Evolutionary conservation across 371 early-diverging fungal genomes (phyloP).

Genomic region (Synchytrium microbalum): DNA sequence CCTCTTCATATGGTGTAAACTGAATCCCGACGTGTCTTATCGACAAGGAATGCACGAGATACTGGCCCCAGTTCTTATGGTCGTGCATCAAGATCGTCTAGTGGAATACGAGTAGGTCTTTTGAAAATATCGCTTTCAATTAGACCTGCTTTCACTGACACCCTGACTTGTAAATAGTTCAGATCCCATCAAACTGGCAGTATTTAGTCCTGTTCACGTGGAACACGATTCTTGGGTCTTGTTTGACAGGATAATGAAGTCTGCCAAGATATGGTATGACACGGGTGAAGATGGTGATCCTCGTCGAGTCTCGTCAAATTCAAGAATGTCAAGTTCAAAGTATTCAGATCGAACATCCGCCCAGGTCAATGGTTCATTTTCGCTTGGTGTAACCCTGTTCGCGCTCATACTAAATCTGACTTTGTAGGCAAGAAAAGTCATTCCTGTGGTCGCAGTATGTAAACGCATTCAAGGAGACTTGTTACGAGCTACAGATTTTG

Average conservation of each 20-base stretch:
- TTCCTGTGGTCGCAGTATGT: constrained; percentile 69
- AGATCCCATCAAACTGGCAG: constrained; percentile 9
- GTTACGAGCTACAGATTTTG: constrained; percentile 58
- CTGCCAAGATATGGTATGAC: constrained; percentile 79
- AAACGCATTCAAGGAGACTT: constrained; percentile 62
- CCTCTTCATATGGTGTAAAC: constrained; percentile 84
- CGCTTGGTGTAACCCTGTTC: no score
- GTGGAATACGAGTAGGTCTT: constrained; percentile 2
- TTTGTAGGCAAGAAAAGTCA: constrained; percentile 13
- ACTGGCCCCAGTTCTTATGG: constrained; percentile 72
- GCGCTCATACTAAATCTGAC: no score
- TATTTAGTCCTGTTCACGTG: constrained; percentile 51
- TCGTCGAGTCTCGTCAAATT: background rate
- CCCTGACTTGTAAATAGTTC: constrained; percentile 5
- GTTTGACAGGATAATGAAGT: constrained; percentile 74
- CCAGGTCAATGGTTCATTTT: background rate
- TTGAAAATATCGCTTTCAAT: no score
- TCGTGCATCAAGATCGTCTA: constrained; percentile 55
- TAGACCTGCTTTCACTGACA: background rate
- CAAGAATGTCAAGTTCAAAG: background rate
- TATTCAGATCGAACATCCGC: background rate
- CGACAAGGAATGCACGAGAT: constrained; percentile 98
- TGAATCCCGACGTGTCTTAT: constrained; percentile 78
- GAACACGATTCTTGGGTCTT: constrained; percentile 82
- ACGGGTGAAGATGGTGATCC: constrained; percentile 18